These are phyloP conservation scores for Pisolithus microcarpus DNA, from an alignment of 768 basidiomycete genomes.

Conservation along the genomic window DNA sequence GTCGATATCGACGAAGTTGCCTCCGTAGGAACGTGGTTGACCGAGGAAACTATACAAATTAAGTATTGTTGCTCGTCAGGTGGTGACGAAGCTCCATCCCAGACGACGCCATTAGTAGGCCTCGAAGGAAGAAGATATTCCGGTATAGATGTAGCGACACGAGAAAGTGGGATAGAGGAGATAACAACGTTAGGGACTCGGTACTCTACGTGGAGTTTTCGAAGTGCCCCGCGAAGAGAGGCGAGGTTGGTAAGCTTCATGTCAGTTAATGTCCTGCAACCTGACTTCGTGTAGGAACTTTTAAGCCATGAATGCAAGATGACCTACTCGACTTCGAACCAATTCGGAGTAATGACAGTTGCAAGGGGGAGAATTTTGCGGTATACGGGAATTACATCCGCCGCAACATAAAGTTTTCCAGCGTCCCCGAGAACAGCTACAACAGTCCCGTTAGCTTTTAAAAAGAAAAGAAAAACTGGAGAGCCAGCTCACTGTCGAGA, in stretches of 20 bases:
- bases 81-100: slow-evolving; percentile 1
- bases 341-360: slow-evolving; percentile 94
- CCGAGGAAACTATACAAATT: slow-evolving; percentile 73
- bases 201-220: slow-evolving; percentile 68
- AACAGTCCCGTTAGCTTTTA: not conserved
- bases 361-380: slow-evolving; percentile 72
- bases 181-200: slow-evolving; percentile 83
- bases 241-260: slow-evolving; percentile 55
- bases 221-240: slow-evolving; percentile 64
- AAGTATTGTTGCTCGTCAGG: slow-evolving; percentile 41
- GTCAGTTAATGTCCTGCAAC: slow-evolving; percentile 64
- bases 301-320: not conserved
- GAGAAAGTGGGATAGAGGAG: slow-evolving; percentile 74
- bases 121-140: slow-evolving; percentile 30
- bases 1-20: slow-evolving; percentile 24
- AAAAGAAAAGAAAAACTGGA: not conserved
- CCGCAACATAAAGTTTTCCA: slow-evolving; percentile 80
- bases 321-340: slow-evolving; percentile 90
- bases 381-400: slow-evolving; percentile 84
- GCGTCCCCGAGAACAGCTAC: slow-evolving; percentile 93
- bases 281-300: slow-evolving; percentile 1
- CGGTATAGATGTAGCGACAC: slow-evolving; percentile 54
- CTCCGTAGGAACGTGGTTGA: slow-evolving; percentile 16
- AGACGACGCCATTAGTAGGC: not conserved
- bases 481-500: slow-evolving; percentile 72